phyloP scores from a whole-genome alignment of 2,329 filamentous ascomycete species.

The Aspergillus arachidicola region DNA sequence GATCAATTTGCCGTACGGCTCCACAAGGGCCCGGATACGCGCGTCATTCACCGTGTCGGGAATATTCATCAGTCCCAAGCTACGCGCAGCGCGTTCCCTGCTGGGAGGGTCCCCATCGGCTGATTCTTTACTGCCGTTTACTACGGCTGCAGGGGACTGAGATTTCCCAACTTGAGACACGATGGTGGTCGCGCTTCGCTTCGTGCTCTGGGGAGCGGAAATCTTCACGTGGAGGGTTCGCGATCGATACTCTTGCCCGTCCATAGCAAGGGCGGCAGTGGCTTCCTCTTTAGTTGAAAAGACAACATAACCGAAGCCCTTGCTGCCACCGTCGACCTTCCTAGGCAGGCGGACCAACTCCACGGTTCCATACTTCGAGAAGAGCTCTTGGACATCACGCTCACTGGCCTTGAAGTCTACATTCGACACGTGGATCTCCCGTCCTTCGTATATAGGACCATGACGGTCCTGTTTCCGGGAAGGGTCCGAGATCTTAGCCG shows the following conservation, averaged over 20 bases:
- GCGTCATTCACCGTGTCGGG: conserved; percentile 92
- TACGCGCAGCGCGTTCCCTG: conserved; percentile 61
- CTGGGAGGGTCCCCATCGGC: conserved; percentile 47
- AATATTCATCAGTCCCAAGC: conserved; percentile 79
- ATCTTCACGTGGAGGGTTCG: conserved; percentile 69
- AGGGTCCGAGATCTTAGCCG: conserved; percentile 84
- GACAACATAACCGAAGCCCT: conserved; percentile 79
- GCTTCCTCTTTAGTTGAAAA: conserved; percentile 72
- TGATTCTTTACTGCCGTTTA: conserved; percentile 29
- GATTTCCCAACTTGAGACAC: conserved; percentile 42
- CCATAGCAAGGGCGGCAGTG: conserved; percentile 66
- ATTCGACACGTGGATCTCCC: conserved; percentile 79
- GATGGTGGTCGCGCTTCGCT: conserved; percentile 49
- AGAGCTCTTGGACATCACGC: conserved; percentile 69
- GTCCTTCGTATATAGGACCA: conserved; percentile 80
- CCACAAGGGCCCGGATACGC: conserved; percentile 73
- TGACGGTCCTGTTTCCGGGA: conserved; percentile 73
- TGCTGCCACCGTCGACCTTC: conserved; percentile 67
- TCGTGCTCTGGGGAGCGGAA: conserved; percentile 46
- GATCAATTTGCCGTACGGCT: conserved; percentile 69
- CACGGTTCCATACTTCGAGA: conserved; percentile 75
- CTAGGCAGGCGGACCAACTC: conserved; percentile 71
- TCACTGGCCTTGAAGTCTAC: conserved; percentile 66
- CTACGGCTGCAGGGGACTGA: conserved; percentile 39
- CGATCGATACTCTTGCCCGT: conserved; percentile 70